Evolutionary conservation across 106 monocot genomes (phyloP).

Genomic region (Acorus calamus): DNA sequence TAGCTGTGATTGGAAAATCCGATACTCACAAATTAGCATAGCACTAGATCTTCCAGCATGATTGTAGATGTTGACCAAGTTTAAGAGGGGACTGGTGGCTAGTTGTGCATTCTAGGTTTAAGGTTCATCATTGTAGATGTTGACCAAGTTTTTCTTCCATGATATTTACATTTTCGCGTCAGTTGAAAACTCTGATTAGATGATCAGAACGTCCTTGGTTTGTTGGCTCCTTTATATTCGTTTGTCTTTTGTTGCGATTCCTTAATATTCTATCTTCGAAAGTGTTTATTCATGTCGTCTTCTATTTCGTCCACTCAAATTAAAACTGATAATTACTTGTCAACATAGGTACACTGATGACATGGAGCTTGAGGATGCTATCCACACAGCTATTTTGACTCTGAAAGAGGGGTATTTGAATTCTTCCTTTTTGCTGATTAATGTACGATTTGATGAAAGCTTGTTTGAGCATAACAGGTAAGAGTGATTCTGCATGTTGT

Average conservation of each 20-base stretch:
- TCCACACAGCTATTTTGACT: slow-evolving; percentile 95
- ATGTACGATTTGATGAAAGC: not conserved
- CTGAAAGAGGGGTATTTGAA: slow-evolving; percentile 88
- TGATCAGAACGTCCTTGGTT: not conserved
- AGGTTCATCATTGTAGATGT: no score
- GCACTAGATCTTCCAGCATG: no score
- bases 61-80: no score
- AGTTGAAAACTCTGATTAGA: not conserved
- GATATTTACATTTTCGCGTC: no score
- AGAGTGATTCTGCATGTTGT: slow-evolving; percentile 1
- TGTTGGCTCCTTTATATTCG: no score
- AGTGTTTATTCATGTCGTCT: not conserved
- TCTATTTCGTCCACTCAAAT: no score
- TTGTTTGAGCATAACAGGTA: slow-evolving; percentile 1
- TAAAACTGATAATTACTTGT: not conserved
- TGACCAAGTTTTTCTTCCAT: no score
- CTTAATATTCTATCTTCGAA: not conserved
- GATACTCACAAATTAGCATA: no score
- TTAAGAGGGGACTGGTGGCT: no score
- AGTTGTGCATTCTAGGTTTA: no score
- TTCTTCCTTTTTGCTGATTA: not conserved
- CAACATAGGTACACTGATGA: slow-evolving; percentile 89
- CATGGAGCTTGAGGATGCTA: slow-evolving; percentile 99
- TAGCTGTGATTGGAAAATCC: no score
- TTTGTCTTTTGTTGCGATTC: no score